Evolutionary conservation across 306 rosid genomes (phyloP), one percentile per base, ranked within the genome.

Genomic region (Cucurbita argyrosperma): DNA sequence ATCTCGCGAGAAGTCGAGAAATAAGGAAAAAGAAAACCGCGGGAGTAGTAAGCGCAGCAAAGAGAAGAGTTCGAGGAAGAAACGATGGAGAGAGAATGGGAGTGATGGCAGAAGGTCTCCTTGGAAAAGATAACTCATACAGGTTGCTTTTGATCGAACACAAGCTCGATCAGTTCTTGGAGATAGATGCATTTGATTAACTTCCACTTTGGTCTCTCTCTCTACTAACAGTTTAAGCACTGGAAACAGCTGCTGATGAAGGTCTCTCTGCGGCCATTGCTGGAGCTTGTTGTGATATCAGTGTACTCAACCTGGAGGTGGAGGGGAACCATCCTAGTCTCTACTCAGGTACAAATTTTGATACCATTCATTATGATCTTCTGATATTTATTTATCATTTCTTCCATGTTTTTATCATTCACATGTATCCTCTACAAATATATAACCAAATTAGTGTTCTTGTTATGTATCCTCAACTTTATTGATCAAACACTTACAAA

Each of bases 11-110:
- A 86, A 76, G 49, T 74, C 81, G 12, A 69, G 76, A 35, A 89
- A 88, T 84, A 89, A 81, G 84, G 59, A 42, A 15, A 83, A 83
- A 76, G 88, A 83, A 71, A 82, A 83, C 53, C 82, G 73, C 4
- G 1, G 4, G 37, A 67, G 51, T 52, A 85, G 51, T 52, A 85
- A 43, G 64, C 76, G 15, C 67, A 74, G 83, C 42, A 80, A 74
- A 65, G 92, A 83, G 23, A 50, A 75, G 23, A 51, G 71, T 75
- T 75, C 78, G 49, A 82, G 73, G 62, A 96, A 84, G 23, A 82
- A 50, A 64, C 80, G 35, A 15, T 61, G 72, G 82, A 84, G 77
- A 80, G 74, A 55, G 56, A 81, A 76, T 54, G 70, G 50, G 10
- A 72, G 56, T 53, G 63, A 63, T 77, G 56, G 71, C 19, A 68